A percentile compares a stretch with the other conserved stretches of the same genome.
phyloP scores from a whole-genome alignment of 768 basidiomycete genomes.

The Lactifluus hygrophoroides region DNA sequence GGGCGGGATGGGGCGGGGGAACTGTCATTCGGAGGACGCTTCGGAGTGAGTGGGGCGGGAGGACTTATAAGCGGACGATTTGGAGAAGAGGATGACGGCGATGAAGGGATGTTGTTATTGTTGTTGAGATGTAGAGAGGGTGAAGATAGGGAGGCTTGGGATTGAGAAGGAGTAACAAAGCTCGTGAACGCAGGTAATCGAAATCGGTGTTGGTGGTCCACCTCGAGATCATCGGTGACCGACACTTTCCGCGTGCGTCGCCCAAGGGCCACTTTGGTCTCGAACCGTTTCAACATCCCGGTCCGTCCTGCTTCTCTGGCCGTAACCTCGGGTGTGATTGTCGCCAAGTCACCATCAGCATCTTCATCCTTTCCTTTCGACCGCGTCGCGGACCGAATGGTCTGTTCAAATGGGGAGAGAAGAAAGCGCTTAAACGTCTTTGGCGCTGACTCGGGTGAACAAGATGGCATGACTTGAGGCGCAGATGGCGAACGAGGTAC shows the following conservation, averaged over 20 bases:
- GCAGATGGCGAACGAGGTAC: conserved; percentile 22
- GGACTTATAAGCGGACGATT: conserved; percentile 36
- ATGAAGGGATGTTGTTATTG: conserved; percentile 45
- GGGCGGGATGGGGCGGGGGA: conserved; percentile 22
- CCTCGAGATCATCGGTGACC: no score
- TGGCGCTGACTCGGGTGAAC: conserved; percentile 29
- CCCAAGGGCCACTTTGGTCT: conserved; percentile 27
- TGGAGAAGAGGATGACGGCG: conserved; percentile 35
- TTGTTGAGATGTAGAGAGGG: conserved; percentile 61
- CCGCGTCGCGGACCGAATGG: conserved; percentile 53
- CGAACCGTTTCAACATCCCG: conserved; percentile 39
- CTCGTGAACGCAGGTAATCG: conserved; percentile 47
- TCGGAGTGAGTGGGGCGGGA: conserved; percentile 28
- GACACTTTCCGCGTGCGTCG: conserved; percentile 34
- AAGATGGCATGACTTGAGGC: conserved; percentile 8
- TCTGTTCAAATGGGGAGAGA: conserved; percentile 62
- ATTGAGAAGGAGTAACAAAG: conserved; percentile 58
- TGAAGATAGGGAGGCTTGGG: conserved; percentile 66
- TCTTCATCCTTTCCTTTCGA: conserved; percentile 37
- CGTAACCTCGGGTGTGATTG: background rate
- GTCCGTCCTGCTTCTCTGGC: conserved; percentile 18
- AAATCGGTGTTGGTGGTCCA: conserved; percentile 19
- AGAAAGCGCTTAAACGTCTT: conserved; percentile 52
- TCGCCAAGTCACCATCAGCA: no score
- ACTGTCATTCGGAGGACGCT: conserved; percentile 12